phyloP scores from a whole-genome alignment of 2,329 filamentous ascomycete species.

The Fusarium camptoceras region DNA sequence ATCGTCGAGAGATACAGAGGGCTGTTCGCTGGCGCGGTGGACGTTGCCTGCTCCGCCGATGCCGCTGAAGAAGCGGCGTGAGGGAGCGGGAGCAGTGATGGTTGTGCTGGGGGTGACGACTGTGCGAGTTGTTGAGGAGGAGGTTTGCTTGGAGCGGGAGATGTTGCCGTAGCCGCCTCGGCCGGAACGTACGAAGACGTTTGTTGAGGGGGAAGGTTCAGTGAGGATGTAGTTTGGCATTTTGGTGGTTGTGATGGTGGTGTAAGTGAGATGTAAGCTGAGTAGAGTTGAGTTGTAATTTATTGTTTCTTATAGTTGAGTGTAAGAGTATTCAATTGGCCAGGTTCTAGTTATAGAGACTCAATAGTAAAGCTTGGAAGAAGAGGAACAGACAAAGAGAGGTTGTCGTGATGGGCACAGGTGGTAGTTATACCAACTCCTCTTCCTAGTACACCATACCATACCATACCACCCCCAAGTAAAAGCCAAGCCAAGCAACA shows the following conservation, averaged over 20 bases:
- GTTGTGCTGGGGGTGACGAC: slow-evolving; percentile 54
- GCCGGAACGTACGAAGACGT: slow-evolving; percentile 60
- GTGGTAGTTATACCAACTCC: slow-evolving; percentile 42
- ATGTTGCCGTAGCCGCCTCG: slow-evolving; percentile 69
- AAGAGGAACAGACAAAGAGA: slow-evolving; percentile 16
- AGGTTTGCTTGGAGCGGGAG: slow-evolving; percentile 60
- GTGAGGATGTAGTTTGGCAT: slow-evolving; percentile 52
- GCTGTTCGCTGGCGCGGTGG: slow-evolving; percentile 59
- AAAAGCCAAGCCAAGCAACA: slow-evolving; percentile 25
- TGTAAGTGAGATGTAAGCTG: slow-evolving; percentile 24
- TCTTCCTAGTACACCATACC: slow-evolving; percentile 13
- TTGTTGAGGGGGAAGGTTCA: slow-evolving; percentile 49
- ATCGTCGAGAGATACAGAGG: slow-evolving; percentile 65
- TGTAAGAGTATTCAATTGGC: background rate
- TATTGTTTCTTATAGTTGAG: slow-evolving; percentile 4
- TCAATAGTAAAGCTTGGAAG: slow-evolving; percentile 12
- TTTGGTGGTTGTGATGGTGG: slow-evolving; percentile 21
- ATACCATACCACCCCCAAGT: slow-evolving; percentile 30
- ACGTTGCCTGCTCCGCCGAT: slow-evolving; percentile 75
- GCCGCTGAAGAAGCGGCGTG: slow-evolving; percentile 71
- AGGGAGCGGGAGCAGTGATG: slow-evolving; percentile 50
- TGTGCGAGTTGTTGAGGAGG: slow-evolving; percentile 60
- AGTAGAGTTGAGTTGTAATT: slow-evolving; percentile 6
- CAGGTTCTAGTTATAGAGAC: background rate
- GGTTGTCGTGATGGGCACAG: slow-evolving; percentile 37